Conservation (phyloP, 225 moss, liverwort and hornwort genomes). For the Bryum argenteum region DNA sequence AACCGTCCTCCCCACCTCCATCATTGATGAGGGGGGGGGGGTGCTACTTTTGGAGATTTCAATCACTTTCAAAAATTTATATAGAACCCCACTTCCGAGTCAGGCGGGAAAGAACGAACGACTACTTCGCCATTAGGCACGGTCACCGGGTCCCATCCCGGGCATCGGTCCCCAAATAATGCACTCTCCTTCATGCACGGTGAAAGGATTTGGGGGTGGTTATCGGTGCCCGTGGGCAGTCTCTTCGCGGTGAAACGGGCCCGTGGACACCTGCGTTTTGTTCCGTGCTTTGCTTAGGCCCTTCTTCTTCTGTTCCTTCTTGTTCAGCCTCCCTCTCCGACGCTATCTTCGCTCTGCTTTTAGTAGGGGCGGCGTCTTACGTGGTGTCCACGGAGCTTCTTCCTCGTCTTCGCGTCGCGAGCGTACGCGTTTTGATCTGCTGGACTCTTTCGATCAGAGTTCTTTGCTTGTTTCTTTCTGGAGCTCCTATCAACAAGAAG, state of each 20-base stretch:
- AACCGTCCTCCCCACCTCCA: not conserved
- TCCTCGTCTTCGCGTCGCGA: not conserved
- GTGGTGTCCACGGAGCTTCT: conserved; percentile 31
- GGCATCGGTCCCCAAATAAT: not conserved
- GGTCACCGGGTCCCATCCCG: accelerated
- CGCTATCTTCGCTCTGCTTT: not conserved
- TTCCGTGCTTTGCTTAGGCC: conserved; percentile 8
- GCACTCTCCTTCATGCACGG: not conserved
- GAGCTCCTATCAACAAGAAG: not conserved
- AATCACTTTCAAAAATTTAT: conserved; percentile 30
- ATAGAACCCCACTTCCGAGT: conserved; percentile 22
- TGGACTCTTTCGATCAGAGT: conserved; percentile 16
- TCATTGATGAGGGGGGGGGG: conserved; percentile 16
- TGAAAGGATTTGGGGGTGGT: not conserved
- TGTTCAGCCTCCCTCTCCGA: not conserved
- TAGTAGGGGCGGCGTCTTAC: conserved; percentile 28
- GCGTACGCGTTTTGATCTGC: conserved; percentile 35
- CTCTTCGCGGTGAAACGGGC: conserved; percentile 9
- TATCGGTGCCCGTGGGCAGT: not conserved
- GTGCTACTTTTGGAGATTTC: not conserved
- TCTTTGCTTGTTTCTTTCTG: not conserved
- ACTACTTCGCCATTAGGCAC: not conserved
- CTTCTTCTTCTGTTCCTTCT: not conserved
- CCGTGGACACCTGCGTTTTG: conserved; percentile 2
- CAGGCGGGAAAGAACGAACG: conserved; percentile 23